phyloP scores from a whole-genome alignment of 228 moss, liverwort and hornwort genomes.

The Sphagnum magellanicum region DNA sequence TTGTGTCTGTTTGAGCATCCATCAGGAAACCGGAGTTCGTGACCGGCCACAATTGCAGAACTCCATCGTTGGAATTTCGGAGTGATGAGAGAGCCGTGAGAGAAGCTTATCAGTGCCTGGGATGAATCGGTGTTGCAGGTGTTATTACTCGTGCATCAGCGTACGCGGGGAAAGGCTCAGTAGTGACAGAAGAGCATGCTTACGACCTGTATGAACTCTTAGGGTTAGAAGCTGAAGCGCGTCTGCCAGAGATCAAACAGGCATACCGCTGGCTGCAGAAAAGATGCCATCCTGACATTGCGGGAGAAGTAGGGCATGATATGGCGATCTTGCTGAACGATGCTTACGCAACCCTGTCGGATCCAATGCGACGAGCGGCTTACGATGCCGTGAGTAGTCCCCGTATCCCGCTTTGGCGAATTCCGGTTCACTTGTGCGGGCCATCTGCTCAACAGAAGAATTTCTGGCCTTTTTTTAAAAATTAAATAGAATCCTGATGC shows the following conservation, averaged over 20 bases:
- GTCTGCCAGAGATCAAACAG: constrained; percentile 56
- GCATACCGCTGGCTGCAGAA: constrained; percentile 97
- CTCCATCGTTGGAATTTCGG: too few species aligned
- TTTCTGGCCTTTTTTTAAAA: too few species aligned
- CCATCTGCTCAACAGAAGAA: not conserved
- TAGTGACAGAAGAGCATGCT: constrained; percentile 32
- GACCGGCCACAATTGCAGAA: too few species aligned
- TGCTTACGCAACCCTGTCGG: constrained; percentile 68
- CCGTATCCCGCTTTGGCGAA: not conserved
- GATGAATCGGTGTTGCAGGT: too few species aligned
- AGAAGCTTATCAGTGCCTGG: too few species aligned
- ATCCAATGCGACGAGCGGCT: constrained; percentile 53
- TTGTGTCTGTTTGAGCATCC: too few species aligned
- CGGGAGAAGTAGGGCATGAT: constrained; percentile 78
- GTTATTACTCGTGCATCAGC: constrained; percentile 11
- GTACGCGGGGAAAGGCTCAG: constrained; percentile 23
- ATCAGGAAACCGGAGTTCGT: too few species aligned
- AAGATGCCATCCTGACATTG: constrained; percentile 88
- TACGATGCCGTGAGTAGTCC: constrained; percentile 65
- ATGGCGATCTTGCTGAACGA: constrained; percentile 95
- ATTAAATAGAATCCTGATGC: too few species aligned
- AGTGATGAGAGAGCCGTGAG: too few species aligned
- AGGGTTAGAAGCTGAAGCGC: constrained; percentile 61
- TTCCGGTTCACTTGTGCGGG: not conserved
- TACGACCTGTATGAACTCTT: constrained; percentile 91